phyloP scores from a whole-genome alignment of 139 green algal genomes.

The Cymbomonas tetramitiformis region DNA sequence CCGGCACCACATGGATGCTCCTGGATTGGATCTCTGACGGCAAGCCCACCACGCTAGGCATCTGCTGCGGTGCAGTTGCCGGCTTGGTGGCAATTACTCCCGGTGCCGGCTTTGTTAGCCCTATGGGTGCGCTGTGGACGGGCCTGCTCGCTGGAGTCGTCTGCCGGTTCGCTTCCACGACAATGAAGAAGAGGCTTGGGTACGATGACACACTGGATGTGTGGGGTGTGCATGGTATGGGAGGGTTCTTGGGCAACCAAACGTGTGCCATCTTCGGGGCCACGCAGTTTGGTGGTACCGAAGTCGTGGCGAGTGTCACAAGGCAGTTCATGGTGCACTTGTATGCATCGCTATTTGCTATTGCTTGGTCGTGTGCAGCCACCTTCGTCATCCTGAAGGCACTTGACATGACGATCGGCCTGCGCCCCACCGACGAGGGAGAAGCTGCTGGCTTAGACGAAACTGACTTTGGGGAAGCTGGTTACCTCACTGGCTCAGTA shows the following conservation, averaged over 20 bases:
- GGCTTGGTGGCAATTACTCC: constrained; percentile 27
- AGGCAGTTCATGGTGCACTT: too few species aligned
- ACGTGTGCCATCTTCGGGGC: constrained; percentile 6
- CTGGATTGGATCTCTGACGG: constrained; percentile 11
- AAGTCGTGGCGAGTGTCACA: too few species aligned
- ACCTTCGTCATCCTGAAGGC: too few species aligned
- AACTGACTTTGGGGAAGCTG: too few species aligned
- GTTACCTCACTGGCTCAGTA: too few species aligned
- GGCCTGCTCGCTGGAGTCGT: constrained; percentile 15
- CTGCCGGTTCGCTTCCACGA: constrained; percentile 24
- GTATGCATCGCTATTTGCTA: too few species aligned
- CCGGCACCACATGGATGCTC: constrained; percentile 4
- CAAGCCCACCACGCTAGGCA: constrained; percentile 19
- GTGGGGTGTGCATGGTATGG: constrained; percentile 31
- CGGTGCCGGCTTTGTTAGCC: constrained; percentile 23
- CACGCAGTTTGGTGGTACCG: constrained; percentile 20
- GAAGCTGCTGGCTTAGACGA: too few species aligned
- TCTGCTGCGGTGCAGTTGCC: constrained; percentile 18
- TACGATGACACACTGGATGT: constrained; percentile 33
- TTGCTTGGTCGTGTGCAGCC: too few species aligned
- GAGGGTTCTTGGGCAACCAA: constrained; percentile 27
- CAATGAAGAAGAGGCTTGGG: constrained; percentile 26
- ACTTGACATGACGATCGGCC: too few species aligned
- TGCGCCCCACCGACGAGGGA: too few species aligned
- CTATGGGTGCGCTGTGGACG: constrained; percentile 14